Conservation (phyloP, 768 basidiomycete species). For the Phylloporus arenicola region DNA sequence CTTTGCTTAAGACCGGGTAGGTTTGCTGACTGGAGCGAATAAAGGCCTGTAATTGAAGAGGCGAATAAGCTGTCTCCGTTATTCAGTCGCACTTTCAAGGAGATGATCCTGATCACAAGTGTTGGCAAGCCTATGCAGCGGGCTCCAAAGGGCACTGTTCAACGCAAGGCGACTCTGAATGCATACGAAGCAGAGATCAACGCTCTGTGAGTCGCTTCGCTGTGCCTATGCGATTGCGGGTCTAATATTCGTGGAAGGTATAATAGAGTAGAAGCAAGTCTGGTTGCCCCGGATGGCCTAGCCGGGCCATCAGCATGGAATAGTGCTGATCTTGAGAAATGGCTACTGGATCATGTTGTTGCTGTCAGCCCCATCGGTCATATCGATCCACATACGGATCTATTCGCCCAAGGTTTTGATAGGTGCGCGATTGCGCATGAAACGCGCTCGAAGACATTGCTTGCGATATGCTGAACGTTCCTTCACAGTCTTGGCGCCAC, state of each 20-base stretch:
- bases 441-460: not conserved
- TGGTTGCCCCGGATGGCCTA: not conserved
- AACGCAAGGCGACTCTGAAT: slow-evolving; percentile 12
- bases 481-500: slow-evolving; percentile 20
- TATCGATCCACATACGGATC: slow-evolving; percentile 6
- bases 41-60: slow-evolving; percentile 36
- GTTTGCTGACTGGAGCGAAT: not conserved
- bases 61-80: slow-evolving; percentile 36
- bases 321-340: not conserved
- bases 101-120: slow-evolving; percentile 44
- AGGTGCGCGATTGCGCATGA: slow-evolving; percentile 23
- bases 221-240: not conserved
- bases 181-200: slow-evolving; percentile 26
- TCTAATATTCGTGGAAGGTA: slow-evolving; percentile 1
- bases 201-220: slow-evolving; percentile 11
- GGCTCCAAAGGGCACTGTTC: slow-evolving; percentile 29
- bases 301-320: slow-evolving; percentile 6
- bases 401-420: slow-evolving; percentile 32
- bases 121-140: slow-evolving; percentile 37
- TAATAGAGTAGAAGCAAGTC: not conserved
- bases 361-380: not conserved
- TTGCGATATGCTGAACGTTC: not conserved
- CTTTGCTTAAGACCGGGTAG: not conserved
- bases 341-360: slow-evolving; percentile 10
- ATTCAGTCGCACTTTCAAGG: slow-evolving; percentile 42